phyloP scores from a whole-genome alignment of 495 filamentous ascomycete genomes.

The Xylaria longipes region DNA sequence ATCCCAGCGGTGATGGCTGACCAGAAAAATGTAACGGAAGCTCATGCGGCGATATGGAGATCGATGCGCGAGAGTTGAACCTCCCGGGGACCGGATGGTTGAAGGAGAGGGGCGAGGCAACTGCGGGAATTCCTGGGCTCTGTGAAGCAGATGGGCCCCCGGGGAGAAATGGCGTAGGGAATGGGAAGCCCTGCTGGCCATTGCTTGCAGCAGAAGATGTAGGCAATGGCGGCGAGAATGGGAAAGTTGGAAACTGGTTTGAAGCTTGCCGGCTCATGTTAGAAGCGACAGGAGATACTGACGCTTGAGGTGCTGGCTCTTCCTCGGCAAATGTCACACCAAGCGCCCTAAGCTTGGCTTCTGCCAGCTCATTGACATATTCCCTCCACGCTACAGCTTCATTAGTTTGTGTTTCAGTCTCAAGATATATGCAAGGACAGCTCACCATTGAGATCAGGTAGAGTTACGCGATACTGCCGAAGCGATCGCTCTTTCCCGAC shows the following conservation, averaged over 20 bases:
- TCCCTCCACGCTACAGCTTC: conserved; percentile 72
- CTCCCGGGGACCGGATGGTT: conserved; percentile 54
- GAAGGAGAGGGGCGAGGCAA: conserved; percentile 64
- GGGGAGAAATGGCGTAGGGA: conserved; percentile 62
- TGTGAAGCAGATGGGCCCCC: conserved; percentile 60
- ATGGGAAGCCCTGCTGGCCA: conserved; percentile 63
- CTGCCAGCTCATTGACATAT: conserved; percentile 80
- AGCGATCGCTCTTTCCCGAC: conserved; percentile 58
- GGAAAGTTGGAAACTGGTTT: conserved; percentile 64
- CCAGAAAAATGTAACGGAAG: conserved; percentile 52
- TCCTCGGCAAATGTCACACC: conserved; percentile 82
- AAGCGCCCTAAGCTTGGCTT: conserved; percentile 88
- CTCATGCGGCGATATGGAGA: conserved; percentile 53
- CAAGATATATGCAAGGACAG: conserved; percentile 1
- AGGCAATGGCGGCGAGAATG: conserved; percentile 78
- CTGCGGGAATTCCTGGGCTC: conserved; percentile 61
- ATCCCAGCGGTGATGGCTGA: conserved; percentile 54
- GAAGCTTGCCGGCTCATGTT: conserved; percentile 66
- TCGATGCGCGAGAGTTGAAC: conserved; percentile 61
- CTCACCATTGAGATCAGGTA: conserved; percentile 73
- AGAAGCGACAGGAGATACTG: conserved; percentile 56
- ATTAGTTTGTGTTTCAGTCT: conserved; percentile 31
- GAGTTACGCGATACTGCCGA: conserved; percentile 64
- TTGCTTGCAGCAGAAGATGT: conserved; percentile 69
- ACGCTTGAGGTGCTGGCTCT: conserved; percentile 62